These are phyloP conservation scores for Fusarium sp. DNA, from an alignment of 2,329 filamentous ascomycete species.

Conservation along the genomic window DNA sequence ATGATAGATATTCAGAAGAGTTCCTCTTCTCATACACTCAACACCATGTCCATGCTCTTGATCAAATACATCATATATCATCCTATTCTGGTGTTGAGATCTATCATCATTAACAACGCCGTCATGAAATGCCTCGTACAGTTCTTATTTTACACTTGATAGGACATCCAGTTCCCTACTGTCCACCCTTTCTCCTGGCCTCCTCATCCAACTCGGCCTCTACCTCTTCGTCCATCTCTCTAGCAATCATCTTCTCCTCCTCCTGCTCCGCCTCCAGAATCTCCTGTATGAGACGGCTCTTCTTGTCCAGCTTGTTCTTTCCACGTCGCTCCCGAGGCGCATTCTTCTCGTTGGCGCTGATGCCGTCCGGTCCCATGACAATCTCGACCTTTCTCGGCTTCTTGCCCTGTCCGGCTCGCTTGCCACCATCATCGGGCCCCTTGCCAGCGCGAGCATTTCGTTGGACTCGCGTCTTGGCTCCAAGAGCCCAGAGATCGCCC, in stretches of 20 bases:
- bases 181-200: conserved; percentile 25
- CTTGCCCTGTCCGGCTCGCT: conserved; percentile 56
- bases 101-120: conserved; percentile 37
- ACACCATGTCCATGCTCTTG: background rate
- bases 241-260: conserved; percentile 47
- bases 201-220: conserved; percentile 44
- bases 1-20: too few species aligned
- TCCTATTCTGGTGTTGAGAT: conserved; percentile 36
- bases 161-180: conserved; percentile 20
- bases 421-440: conserved; percentile 59
- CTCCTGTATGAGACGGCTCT: conserved; percentile 56
- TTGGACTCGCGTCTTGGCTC: conserved; percentile 83
- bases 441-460: conserved; percentile 70
- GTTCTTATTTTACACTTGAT: conserved; percentile 32
- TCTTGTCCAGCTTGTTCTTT: conserved; percentile 55
- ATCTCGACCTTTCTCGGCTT: conserved; percentile 54
- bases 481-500: conserved; percentile 96
- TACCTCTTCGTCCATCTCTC: conserved; percentile 49
- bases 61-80: background rate
- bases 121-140: conserved; percentile 25
- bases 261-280: conserved; percentile 51
- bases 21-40: too few species aligned
- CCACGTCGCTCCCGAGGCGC: conserved; percentile 52
- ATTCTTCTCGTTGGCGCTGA: conserved; percentile 54
- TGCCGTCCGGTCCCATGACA: conserved; percentile 50